Evolutionary conservation across 2,329 filamentous ascomycete species (phyloP).

Genomic region (Ascocoryne sarcoides): DNA sequence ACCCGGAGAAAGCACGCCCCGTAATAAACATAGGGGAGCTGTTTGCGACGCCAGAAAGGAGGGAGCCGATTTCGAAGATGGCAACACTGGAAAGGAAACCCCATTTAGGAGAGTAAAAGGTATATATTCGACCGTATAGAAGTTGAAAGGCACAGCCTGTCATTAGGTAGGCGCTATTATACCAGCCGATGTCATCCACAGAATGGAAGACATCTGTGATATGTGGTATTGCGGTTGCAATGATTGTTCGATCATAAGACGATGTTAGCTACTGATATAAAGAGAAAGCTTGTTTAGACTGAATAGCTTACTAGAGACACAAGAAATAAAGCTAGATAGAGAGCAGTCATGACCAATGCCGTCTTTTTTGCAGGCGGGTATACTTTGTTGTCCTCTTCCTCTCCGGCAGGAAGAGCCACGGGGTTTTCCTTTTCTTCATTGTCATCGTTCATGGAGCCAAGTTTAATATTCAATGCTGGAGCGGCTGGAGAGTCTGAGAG

Average conservation of each 20-base stretch:
- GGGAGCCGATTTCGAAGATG: constrained; percentile 21
- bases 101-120: constrained; percentile 17
- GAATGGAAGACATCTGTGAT: constrained; percentile 31
- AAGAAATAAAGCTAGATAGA: constrained; percentile 11
- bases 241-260: constrained; percentile 11
- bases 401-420: background rate
- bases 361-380: constrained; percentile 8
- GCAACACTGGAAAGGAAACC: constrained; percentile 12
- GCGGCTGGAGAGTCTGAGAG: no score
- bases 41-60: constrained; percentile 17
- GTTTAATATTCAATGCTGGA: no score
- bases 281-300: background rate
- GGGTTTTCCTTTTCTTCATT: background rate
- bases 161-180: constrained; percentile 27
- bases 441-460: no score
- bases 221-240: constrained; percentile 29
- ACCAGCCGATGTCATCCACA: constrained; percentile 30
- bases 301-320: constrained; percentile 6
- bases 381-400: background rate
- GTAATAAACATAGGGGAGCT: constrained; percentile 19
- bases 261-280: background rate
- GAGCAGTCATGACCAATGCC: constrained; percentile 5
- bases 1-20: constrained; percentile 20
- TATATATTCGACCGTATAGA: constrained; percentile 14
- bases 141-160: constrained; percentile 25